Evolutionary conservation across 192 early-diverging fungal genomes (phyloP), one percentile per base, ranked within the genome.

Genomic region (Coemansia reversa): DNA sequence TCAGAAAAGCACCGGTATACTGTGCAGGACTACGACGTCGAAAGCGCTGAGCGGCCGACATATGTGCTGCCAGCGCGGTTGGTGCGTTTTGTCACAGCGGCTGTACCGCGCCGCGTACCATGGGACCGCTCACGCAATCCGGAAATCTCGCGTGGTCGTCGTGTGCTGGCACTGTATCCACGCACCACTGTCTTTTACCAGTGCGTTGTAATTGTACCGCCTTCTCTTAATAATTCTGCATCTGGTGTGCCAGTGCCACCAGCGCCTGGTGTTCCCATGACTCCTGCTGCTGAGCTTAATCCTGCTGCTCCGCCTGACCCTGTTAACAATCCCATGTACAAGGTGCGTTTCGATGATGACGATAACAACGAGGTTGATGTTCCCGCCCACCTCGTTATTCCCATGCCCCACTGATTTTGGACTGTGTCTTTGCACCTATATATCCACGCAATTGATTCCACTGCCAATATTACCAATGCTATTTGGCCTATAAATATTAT

Each of bases 311-410:
- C 58, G 30, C 62, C 75, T 0, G 60, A 72, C 35, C 75, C 70
- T 2, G 51, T n/a, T 0, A 18, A 63, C 0, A 75, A 74, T 23
- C 72, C 72, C 5, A 72, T 75, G 73, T 81, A 81, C 53, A 70
- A 66, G 32, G 54, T 81, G 25, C 68, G 69, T 62, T 81, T 81
- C 51, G 78, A 81, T 48, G 78, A 81, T 47, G 78, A 81, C 25
- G 72, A 75, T 16, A 55, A 52, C 28, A 63, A 62, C 54, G 68
- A 75, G 35, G 59, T 75, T 28, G 66, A 81, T 52, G 69, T 81
- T n/a, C 78, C 78, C 0, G 73, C 73, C 6, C 73, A 75, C 25
- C 22, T 81, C 30, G 78, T 81, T 3, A 60, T 81, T 53, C 72
- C 78, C 1, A 22, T 63, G 25, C 54, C 50, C 19, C 60, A 39